A percentile compares a stretch with the other conserved stretches of the same genome.
phyloP scores from a whole-genome alignment of 179 eudicot species.

The Amaranthus tricolor region DNA sequence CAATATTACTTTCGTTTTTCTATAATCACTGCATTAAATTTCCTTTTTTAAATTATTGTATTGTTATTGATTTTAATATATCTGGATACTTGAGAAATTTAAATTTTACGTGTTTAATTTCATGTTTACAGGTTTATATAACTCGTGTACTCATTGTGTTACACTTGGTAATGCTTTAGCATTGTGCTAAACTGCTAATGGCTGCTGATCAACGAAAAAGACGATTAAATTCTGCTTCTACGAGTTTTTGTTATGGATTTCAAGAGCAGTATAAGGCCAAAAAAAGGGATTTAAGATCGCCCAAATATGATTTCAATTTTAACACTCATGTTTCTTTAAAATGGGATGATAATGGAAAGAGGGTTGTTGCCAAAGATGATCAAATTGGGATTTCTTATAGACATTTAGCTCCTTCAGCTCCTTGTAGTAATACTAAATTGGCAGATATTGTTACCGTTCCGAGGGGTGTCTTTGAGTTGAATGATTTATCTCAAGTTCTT shows the following conservation, averaged over 20 bases:
- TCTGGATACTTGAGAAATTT: not conserved
- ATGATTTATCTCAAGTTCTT: slow-evolving; percentile 59
- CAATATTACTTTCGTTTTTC: not conserved
- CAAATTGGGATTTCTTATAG: slow-evolving; percentile 70
- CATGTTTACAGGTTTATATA: not conserved
- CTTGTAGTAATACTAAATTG: slow-evolving; percentile 39
- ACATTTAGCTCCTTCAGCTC: slow-evolving; percentile 45
- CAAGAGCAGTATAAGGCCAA: slow-evolving; percentile 46
- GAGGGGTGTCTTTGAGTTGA: slow-evolving; percentile 58
- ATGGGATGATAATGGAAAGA: slow-evolving; percentile 76
- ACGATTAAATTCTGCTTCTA: slow-evolving; percentile 39
- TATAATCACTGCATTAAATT: not conserved
- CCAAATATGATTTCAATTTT: slow-evolving; percentile 38
- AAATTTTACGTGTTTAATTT: not conserved
- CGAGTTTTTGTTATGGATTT: slow-evolving; percentile 34
- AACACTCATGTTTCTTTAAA: slow-evolving; percentile 59
- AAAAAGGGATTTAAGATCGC: slow-evolving; percentile 47
- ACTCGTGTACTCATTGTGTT: slow-evolving; percentile 7
- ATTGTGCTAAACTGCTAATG: slow-evolving; percentile 51
- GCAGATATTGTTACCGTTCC: slow-evolving; percentile 75
- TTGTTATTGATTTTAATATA: not conserved
- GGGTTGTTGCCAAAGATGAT: slow-evolving; percentile 72
- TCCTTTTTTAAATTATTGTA: no score
- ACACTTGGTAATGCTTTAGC: slow-evolving; percentile 23
- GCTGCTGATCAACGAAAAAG: slow-evolving; percentile 85